Evolutionary conservation across 176 grass and related monocot species (phyloP), one percentile per base, ranked within the genome.

Genomic region (Areca catechu): DNA sequence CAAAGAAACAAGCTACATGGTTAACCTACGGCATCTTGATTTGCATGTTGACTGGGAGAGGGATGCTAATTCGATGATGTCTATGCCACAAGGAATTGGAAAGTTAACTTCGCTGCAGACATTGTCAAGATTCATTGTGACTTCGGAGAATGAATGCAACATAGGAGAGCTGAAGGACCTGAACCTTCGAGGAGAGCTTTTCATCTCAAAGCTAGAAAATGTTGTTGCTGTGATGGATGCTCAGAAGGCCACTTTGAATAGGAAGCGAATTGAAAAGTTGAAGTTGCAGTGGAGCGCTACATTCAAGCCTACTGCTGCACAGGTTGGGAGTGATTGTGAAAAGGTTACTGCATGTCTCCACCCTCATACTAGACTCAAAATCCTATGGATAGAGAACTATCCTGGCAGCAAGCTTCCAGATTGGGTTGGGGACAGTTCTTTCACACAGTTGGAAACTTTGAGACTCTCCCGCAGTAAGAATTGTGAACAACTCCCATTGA

Each of bases 141-240:
- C 62, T 4, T 24, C 49, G 12, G 43, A 30, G 10, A 17, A 16
- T 18, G 61, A 10, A 21, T 53, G 62, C 49, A 0, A 54, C 19
- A 61, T 79, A n/a, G 19, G 18, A 0, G 55, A 79, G 47, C 18
- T 73, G 25, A 43, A 28, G 29, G 3, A 56, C 28, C 67, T 79
- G 54, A 24, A 61, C 54, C 54, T 73, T 22, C 24, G 48, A 28
- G 77, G 55, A 34, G 54, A 55, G 5, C 51, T 78, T 65, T 78
- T 60, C 60, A 78, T 78, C 55, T 78, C 60, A 5, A 78, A 78
- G 22, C 22, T 78, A 48, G 67, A 78, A 50, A 78, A 77, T 57
- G 66, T 78, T 7, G 20, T 30, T 9, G 50, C 54, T 59, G 53
- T 16, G 4, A 16, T 0, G 3, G 76, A 78, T 4, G 76, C 59